Evolutionary conservation across 225 moss, liverwort and hornwort genomes (phyloP), one percentile per base, ranked within the genome.

Genomic region (Lunularia cruciata): DNA sequence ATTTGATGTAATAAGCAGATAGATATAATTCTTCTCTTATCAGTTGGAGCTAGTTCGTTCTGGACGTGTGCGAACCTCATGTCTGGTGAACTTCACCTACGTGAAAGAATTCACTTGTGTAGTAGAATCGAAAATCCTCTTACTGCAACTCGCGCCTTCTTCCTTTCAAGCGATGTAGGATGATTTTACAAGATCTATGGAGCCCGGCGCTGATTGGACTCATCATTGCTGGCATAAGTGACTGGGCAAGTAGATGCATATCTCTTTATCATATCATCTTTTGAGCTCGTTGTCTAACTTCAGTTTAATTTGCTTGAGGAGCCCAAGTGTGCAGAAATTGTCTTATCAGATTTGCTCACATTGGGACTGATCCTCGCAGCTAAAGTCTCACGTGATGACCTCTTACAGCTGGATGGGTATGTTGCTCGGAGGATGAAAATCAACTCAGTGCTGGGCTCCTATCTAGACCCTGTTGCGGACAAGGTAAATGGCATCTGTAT

Each of bases 391-490:
- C 34, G 16, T 66, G 15, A 49, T 35, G 36, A 67, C 51, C 11
- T 18, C 32, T 20, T 20, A 73, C 87, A 94, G 94, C 86, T 95
- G 16, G 96, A 98, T 88, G 96, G 96, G 35, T 86, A 86, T 72
- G 58, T 98, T 72, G 96, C 96, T 46, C 83, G 96, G 52, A 87
- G 84, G 72, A 84, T 81, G 86, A 79, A 84, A 53, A 75, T 86
- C 34, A 83, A 87, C 72, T 92, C 96, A 63, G 90, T 98, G 62
- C 81, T 98, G 72, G 96, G 96, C 25, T 98, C 96, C 35, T 98
- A 98, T 65, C 85, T 98, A 32, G 96, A 98, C 76, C 96, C 96
- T 63, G 84, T 98, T 38, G 96, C 96, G 43, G 96, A 98, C 71
- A 98, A 98, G 88, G 91, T 94, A 75, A 75, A 0, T 39, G 47